Evolutionary conservation across 1,284 basidiomycete species (phyloP), one percentile per base, ranked within the genome.

Genomic region (Albatrellus sp.): DNA sequence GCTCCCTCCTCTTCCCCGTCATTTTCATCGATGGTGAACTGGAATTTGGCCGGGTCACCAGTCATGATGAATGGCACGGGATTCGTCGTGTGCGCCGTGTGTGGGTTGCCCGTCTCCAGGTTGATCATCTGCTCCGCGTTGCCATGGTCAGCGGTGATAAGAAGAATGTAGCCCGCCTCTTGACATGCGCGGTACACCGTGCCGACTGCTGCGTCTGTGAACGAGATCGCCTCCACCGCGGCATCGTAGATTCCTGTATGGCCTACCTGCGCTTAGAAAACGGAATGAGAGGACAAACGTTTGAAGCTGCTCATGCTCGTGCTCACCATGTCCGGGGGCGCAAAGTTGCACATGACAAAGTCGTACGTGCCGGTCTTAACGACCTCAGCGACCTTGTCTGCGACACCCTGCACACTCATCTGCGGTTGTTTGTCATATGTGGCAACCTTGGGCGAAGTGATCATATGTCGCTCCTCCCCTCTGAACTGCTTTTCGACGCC

Each of bases 311-410:
- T 19, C n/a, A 31, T 2, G 30, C 40, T n/a, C 17, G 12, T 33
- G 17, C 62, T 40, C 44, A 82, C 90, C 90, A 93, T 93, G 60
- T 94, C 90, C 12, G 90, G 90, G 40, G 90, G 90, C 20, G 90
- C 90, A 63, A 92, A 92, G 67, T 92, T 93, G 69, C 89, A 92
- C 90, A 94, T 93, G 50, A 93, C 75, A 60, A 93, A 92, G 43
- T 92, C 85, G 55, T 85, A 72, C 48, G 80, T 68, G 47, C 70
- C 63, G 52, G 68, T 65, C 57, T 72, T 73, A 52, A 93, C 74
- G n/a, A 90, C 69, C 61, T 89, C 81, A 2, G 86, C 86, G 11
- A 93, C 89, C 63, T 89, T 90, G 58, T 90, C 84, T 0, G 89
- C 90, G 10, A 93, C 90, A 37, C 66, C 74, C 55, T 88, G 81